Evolutionary conservation across 1,284 basidiomycete genomes (phyloP).

Genomic region (Cystobasidium slooffiae): DNA sequence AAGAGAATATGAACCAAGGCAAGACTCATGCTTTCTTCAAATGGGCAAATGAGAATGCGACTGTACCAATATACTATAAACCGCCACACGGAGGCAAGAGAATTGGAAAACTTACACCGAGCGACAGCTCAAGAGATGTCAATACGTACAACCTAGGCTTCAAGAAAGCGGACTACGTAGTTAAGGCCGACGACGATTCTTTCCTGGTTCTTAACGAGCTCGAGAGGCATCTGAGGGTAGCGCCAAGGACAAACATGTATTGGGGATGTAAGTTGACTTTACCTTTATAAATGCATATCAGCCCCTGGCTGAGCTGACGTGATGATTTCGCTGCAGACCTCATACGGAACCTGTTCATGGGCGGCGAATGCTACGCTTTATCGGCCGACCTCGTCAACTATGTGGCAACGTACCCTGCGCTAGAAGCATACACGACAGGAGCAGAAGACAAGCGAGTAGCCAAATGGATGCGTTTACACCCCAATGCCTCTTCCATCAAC

Average conservation of each 20-base stretch:
- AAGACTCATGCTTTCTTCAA: slow-evolving; percentile 83
- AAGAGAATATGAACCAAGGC: slow-evolving; percentile 90
- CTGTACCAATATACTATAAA: slow-evolving; percentile 68
- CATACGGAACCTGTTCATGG: slow-evolving; percentile 94
- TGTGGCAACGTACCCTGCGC: slow-evolving; percentile 72
- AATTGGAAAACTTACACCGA: slow-evolving; percentile 44
- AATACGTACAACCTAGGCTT: slow-evolving; percentile 56
- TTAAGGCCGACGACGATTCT: slow-evolving; percentile 91
- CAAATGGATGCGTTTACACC: slow-evolving; percentile 90
- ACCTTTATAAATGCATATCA: neutral
- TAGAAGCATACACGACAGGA: slow-evolving; percentile 73
- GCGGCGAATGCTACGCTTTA: slow-evolving; percentile 89
- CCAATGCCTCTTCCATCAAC: slow-evolving; percentile 74
- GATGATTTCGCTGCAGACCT: slow-evolving; percentile 63
- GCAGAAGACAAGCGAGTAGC: slow-evolving; percentile 94
- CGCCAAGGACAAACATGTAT: slow-evolving; percentile 74
- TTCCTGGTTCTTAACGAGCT: slow-evolving; percentile 93
- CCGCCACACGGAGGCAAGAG: slow-evolving; percentile 44
- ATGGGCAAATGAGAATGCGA: slow-evolving; percentile 89
- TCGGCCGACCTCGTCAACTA: slow-evolving; percentile 90
- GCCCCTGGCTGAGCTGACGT: neutral
- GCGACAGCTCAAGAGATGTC: slow-evolving; percentile 28
- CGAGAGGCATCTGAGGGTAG: slow-evolving; percentile 78
- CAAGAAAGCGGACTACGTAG: slow-evolving; percentile 76
- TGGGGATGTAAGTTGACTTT: slow-evolving; percentile 72